Conservation (phyloP, 2,329 filamentous ascomycete species). For the Aspergillus sp. region DNA sequence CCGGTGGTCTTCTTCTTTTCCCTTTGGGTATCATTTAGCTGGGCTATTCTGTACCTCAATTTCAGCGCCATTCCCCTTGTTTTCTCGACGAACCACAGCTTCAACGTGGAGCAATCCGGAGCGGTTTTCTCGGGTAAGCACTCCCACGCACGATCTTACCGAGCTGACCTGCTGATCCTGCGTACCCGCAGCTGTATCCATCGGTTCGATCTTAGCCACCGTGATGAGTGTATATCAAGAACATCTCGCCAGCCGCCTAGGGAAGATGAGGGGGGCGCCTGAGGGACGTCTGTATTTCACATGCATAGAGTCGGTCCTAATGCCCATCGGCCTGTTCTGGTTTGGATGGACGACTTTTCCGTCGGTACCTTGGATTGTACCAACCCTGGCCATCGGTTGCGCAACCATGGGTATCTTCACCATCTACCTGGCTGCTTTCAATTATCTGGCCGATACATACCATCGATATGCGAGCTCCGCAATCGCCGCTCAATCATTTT, state of each 20-base stretch:
- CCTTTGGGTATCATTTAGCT: constrained; percentile 80
- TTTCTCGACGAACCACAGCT: constrained; percentile 65
- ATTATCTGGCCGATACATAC: constrained; percentile 85
- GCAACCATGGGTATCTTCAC: constrained; percentile 81
- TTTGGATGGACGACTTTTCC: constrained; percentile 68
- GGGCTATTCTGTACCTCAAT: constrained; percentile 79
- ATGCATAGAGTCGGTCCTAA: constrained; percentile 68
- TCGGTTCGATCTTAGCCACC: constrained; percentile 65
- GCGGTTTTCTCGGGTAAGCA: constrained; percentile 60
- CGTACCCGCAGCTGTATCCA: constrained; percentile 54
- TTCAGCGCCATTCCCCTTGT: constrained; percentile 76
- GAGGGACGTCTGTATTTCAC: constrained; percentile 79
- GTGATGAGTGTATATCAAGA: constrained; percentile 69
- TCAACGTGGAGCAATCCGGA: constrained; percentile 64
- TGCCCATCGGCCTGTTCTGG: constrained; percentile 75
- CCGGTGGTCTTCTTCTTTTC: constrained; percentile 69
- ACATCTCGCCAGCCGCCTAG: constrained; percentile 54
- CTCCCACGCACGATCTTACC: not conserved
- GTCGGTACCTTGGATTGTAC: constrained; percentile 67
- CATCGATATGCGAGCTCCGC: constrained; percentile 79
- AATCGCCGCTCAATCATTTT: constrained; percentile 77
- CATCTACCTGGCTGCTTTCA: constrained; percentile 83
- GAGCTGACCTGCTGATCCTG: not conserved
- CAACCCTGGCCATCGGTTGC: constrained; percentile 65
- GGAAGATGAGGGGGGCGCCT: constrained; percentile 52